phyloP scores from a whole-genome alignment of 1,284 basidiomycete species.

The Naganishia sp. region DNA sequence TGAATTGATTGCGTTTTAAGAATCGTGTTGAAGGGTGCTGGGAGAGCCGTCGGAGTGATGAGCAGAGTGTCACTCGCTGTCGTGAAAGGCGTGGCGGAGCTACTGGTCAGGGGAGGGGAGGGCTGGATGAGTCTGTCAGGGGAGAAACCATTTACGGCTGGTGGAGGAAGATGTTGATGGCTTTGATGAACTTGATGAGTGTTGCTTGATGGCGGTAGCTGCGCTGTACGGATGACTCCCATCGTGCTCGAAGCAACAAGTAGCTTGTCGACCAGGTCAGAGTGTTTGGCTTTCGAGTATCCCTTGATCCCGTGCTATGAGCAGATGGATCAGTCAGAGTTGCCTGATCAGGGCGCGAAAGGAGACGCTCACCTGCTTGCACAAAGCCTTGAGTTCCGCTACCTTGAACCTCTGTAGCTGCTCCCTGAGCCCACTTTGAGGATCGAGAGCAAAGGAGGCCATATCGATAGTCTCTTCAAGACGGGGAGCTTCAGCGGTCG shows the following conservation, averaged over 20 bases:
- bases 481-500: too few relatives aligned
- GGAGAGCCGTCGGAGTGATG: not conserved
- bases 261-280: not conserved
- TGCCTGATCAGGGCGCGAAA: not conserved
- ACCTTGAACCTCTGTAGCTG: conserved; percentile 10
- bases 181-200: not conserved
- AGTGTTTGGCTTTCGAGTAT: conserved; percentile 7
- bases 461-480: too few relatives aligned
- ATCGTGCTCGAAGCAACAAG: not conserved
- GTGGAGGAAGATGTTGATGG: too few relatives aligned
- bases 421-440: not conserved
- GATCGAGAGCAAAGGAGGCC: too few relatives aligned
- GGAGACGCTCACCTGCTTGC: conserved; percentile 15
- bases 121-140: too few relatives aligned
- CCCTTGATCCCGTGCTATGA: not conserved
- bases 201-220: too few relatives aligned
- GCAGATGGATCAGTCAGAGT: not conserved
- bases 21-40: too few relatives aligned
- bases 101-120: too few relatives aligned
- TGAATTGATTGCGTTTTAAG: too few relatives aligned
- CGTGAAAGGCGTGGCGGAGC: too few relatives aligned
- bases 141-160: too few relatives aligned
- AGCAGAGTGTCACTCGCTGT: not conserved
- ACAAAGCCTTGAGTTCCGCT: conserved; percentile 5
- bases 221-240: too few relatives aligned